phyloP scores from a whole-genome alignment of 1,284 basidiomycete genomes.

The Pulveroboletus sp. region DNA sequence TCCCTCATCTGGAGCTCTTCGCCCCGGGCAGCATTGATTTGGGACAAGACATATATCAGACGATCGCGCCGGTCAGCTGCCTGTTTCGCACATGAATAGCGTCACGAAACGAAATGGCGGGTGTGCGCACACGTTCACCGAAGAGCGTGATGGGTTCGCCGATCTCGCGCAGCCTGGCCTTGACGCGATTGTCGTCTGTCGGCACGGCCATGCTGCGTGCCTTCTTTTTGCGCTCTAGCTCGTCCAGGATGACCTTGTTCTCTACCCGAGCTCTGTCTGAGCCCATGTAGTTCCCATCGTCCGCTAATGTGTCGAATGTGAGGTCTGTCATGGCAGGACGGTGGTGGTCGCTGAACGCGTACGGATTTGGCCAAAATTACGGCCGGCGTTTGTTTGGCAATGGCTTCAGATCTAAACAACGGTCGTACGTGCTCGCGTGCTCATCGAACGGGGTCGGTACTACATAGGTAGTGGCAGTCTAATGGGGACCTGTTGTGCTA shows the following conservation, averaged over 20 bases:
- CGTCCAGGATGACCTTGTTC: slow-evolving; percentile 82
- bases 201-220: slow-evolving; percentile 93
- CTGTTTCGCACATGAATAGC: slow-evolving; percentile 38
- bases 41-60: slow-evolving; percentile 87
- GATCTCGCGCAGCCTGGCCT: slow-evolving; percentile 83
- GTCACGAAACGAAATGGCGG: slow-evolving; percentile 11
- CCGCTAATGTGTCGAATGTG: slow-evolving; percentile 67
- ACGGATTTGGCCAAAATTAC: slow-evolving; percentile 6
- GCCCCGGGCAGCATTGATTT: slow-evolving; percentile 80
- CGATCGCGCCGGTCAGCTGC: slow-evolving; percentile 89
- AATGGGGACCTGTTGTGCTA: not conserved
- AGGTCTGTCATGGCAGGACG: slow-evolving; percentile 56
- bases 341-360: slow-evolving; percentile 2
- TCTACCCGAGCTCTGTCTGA: slow-evolving; percentile 69
- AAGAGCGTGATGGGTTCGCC: slow-evolving; percentile 97
- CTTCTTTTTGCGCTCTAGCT: slow-evolving; percentile 93
- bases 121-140: slow-evolving; percentile 81
- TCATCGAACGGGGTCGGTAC: not conserved
- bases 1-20: slow-evolving; percentile 70
- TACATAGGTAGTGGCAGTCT: not conserved
- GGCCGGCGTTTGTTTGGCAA: slow-evolving; percentile 33
- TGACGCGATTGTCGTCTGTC: slow-evolving; percentile 93
- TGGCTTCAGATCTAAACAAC: slow-evolving; percentile 33
- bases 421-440: slow-evolving; percentile 1
- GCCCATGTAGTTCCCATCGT: slow-evolving; percentile 71